Evolutionary conservation across 2,329 filamentous ascomycete species (phyloP).

Genomic region (Sporothrix dimorphospora): DNA sequence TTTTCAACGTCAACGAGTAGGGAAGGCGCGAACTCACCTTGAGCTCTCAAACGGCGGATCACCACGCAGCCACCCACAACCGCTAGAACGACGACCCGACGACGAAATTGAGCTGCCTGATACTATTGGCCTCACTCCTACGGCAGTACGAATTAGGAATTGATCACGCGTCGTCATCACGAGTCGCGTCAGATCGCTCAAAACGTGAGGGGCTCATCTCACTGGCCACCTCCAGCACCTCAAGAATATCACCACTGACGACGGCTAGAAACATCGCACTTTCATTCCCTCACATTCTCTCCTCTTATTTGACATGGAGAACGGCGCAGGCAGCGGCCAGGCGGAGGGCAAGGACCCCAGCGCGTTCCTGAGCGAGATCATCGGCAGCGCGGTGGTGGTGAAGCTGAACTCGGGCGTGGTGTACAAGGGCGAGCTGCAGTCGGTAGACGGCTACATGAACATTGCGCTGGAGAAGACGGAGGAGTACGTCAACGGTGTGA

Average conservation of each 20-base stretch:
- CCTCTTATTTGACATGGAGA: conserved; percentile 69
- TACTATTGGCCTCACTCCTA: not conserved
- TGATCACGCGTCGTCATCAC: not conserved
- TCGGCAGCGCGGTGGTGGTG: conserved; percentile 89
- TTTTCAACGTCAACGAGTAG: conserved; percentile 11
- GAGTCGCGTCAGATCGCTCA: not conserved
- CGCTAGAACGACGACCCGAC: not conserved
- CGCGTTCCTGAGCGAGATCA: conserved; percentile 90
- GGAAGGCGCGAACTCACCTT: not conserved
- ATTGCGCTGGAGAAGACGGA: conserved; percentile 95
- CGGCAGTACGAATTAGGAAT: not conserved
- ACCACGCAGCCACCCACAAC: not conserved
- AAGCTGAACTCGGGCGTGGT: conserved; percentile 98
- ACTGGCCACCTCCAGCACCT: not conserved
- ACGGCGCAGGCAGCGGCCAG: conserved; percentile 60
- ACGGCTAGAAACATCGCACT: not conserved
- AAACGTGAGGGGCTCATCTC: not conserved
- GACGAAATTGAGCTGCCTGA: not conserved
- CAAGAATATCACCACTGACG: not conserved
- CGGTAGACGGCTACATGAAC: conserved; percentile 99
- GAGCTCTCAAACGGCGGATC: not conserved
- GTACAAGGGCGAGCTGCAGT: conserved; percentile 96
- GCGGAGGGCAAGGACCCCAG: conserved; percentile 88
- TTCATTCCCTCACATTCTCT: not conserved
- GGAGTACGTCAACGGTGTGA: conserved; percentile 84